phyloP scores from a whole-genome alignment of 768 basidiomycete species.

The Agaricus blazei region DNA sequence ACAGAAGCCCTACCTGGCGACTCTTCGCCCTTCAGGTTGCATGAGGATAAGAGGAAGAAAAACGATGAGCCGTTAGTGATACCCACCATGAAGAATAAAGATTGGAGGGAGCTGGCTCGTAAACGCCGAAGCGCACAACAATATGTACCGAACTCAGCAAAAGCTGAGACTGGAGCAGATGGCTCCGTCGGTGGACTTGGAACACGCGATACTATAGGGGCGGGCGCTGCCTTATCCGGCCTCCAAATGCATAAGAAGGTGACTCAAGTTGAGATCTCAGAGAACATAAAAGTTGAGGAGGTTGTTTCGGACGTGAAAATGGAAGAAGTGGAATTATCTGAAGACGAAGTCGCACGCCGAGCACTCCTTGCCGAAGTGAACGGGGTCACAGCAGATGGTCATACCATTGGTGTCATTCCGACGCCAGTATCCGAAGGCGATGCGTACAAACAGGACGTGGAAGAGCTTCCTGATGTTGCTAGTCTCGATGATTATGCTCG shows the following conservation, averaged over 20 bases:
- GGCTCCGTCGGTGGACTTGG: slow-evolving; percentile 78
- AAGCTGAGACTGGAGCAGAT: slow-evolving; percentile 52
- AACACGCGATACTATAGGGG: slow-evolving; percentile 70
- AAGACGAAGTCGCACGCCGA: slow-evolving; percentile 77
- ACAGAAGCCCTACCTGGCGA: slow-evolving; percentile 44
- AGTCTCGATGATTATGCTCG: slow-evolving; percentile 84
- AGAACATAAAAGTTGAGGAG: slow-evolving; percentile 14
- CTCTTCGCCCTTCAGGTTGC: slow-evolving; percentile 29
- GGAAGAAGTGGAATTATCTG: slow-evolving; percentile 47
- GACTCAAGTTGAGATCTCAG: slow-evolving; percentile 22
- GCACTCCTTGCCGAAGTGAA: slow-evolving; percentile 63
- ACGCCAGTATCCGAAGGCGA: slow-evolving; percentile 70
- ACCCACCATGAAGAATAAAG: slow-evolving; percentile 77
- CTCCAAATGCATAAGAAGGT: slow-evolving; percentile 46
- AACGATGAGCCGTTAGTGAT: slow-evolving; percentile 74
- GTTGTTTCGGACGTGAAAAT: slow-evolving; percentile 23
- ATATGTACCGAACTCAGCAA: slow-evolving; percentile 63
- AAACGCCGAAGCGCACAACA: slow-evolving; percentile 50
- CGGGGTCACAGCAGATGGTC: slow-evolving; percentile 33
- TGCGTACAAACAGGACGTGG: slow-evolving; percentile 80
- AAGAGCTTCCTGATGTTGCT: slow-evolving; percentile 69
- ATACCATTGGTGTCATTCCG: slow-evolving; percentile 61
- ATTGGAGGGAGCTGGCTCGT: slow-evolving; percentile 82
- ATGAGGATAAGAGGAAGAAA: slow-evolving; percentile 38
- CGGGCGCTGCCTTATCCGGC: slow-evolving; percentile 67